These are phyloP conservation scores for Venustampulla echinocandica DNA, from an alignment of 495 filamentous ascomycete species.

Conservation along the genomic window DNA sequence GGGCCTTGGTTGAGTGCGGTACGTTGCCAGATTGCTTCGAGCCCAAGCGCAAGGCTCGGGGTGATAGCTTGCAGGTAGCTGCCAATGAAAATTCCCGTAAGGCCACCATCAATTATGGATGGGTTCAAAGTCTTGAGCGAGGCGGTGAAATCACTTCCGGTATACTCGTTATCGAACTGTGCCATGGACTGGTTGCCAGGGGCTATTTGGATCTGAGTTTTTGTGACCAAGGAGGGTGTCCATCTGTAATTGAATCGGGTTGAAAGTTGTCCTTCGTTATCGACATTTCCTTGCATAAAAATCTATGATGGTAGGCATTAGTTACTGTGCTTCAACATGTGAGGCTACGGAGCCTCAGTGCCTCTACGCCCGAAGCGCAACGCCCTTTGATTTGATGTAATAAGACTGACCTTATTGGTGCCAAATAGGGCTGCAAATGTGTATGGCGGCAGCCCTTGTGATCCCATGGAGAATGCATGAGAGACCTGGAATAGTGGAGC, in stretches of 20 bases:
- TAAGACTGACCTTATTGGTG: slow-evolving; percentile 67
- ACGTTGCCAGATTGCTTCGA: slow-evolving; percentile 92
- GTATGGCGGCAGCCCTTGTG: slow-evolving; percentile 81
- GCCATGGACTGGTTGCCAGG: slow-evolving; percentile 61
- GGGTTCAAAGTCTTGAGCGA: slow-evolving; percentile 89
- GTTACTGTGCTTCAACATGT: background rate
- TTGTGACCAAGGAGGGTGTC: slow-evolving; percentile 65
- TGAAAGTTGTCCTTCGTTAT: slow-evolving; percentile 75
- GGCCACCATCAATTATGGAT: slow-evolving; percentile 78
- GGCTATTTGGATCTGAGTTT: slow-evolving; percentile 74
- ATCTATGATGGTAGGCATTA: slow-evolving; percentile 42
- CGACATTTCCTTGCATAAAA: slow-evolving; percentile 90
- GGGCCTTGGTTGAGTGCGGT: slow-evolving; percentile 66
- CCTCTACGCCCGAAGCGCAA: too few species aligned
- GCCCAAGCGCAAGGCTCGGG: slow-evolving; percentile 74
- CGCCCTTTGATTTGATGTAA: background rate
- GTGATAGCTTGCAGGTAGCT: slow-evolving; percentile 93
- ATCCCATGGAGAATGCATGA: slow-evolving; percentile 90
- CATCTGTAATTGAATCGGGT: slow-evolving; percentile 88
- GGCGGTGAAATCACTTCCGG: slow-evolving; percentile 82
- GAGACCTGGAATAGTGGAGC: slow-evolving; percentile 93
- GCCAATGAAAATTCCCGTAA: slow-evolving; percentile 91
- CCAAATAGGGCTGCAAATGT: slow-evolving; percentile 90
- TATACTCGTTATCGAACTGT: slow-evolving; percentile 89
- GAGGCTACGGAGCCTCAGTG: slow-evolving; percentile 1